Conservation (phyloP, 345 rosid genomes). For the Crucihimalaya himalaica region DNA sequence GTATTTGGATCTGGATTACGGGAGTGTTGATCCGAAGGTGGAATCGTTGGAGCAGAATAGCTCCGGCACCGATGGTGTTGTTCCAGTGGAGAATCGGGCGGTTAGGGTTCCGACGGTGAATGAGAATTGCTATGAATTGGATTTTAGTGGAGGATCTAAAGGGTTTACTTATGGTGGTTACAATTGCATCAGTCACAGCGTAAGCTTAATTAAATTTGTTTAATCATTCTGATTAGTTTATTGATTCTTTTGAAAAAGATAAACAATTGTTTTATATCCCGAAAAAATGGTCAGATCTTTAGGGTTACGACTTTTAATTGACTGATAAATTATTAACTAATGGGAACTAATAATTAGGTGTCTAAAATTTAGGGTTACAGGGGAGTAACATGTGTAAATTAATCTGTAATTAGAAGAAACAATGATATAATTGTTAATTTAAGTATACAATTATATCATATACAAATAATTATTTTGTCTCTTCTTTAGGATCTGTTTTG, state of each 20-base stretch:
- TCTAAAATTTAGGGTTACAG: neutral
- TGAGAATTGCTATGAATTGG: constrained; percentile 62
- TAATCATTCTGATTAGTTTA: neutral
- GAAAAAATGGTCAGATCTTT: neutral
- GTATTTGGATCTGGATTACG: constrained; percentile 73
- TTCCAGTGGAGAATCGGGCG: constrained; percentile 60
- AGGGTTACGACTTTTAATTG: neutral
- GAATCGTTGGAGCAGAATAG: constrained; percentile 74
- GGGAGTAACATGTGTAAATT: neutral
- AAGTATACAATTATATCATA: neutral
- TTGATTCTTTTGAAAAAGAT: neutral
- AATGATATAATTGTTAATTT: neutral
- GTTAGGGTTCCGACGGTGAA: constrained; percentile 45
- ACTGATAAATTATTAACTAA: constrained; percentile 16
- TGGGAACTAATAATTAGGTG: constrained; percentile 4
- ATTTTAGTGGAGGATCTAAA: constrained; percentile 55
- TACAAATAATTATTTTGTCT: neutral
- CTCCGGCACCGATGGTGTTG: constrained; percentile 86
- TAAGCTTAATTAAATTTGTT: constrained; percentile 41
- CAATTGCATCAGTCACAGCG: constrained; percentile 65
- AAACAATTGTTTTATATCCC: neutral
- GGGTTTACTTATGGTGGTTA: constrained; percentile 46
- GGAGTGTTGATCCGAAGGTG: constrained; percentile 58
- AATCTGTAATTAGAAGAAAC: neutral
- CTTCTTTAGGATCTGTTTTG: neutral